Base-by-base conservation (phyloP, 192 early-diverging fungal genomes). In the Umbelopsis ramanniana region DNA sequence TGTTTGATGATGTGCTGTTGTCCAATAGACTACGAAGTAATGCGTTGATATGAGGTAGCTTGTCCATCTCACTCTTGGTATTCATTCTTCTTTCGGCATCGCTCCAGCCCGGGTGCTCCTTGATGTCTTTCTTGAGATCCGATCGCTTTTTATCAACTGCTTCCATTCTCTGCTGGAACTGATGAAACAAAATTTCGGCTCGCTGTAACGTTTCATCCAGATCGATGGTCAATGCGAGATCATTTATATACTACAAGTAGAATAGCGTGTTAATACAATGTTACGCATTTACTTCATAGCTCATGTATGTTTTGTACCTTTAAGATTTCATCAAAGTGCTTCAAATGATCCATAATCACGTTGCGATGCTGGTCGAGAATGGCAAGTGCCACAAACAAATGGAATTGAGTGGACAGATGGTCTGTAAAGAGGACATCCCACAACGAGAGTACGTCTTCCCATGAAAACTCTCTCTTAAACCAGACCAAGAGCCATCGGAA, bases 401-500 rank as follows among this genome's bases (percentile, higher is more conserved):
- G 91, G 72, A 97, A 96, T 69, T 95, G 83, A 15, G 84, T 83
- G 5, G 93, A 91, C 26, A 92, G 76, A 66, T 90, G 85, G 69
- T 94, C 88, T 4, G 90, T 86, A 85, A 89, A 93, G 22, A 94
- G 75, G 9, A 93, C 92, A 76, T 98, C 97, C 98, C 98, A 98
- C 22, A 99, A 76, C 38, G 81, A 71, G 79, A 93, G 78, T 21
- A 93, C 84, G 46, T 98, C 92, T 5, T 89, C 85, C 86, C 94
- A 97, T 70, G 86, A 80, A 71, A 98, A 98, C 80, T 99, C 98
- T 52, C 98, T 90, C 80, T 99, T 99, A 79, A 97, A 99, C 84
- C 93, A 93, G 35, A 99, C 90, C 45, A 99, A 76, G 21, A 99
- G 83, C 97, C 97, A 99, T 40, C 98, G 92, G 86, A 98, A 99